Conservation (phyloP, 1,139 yeast genomes). For the Sugiyamaella paludigena region DNA sequence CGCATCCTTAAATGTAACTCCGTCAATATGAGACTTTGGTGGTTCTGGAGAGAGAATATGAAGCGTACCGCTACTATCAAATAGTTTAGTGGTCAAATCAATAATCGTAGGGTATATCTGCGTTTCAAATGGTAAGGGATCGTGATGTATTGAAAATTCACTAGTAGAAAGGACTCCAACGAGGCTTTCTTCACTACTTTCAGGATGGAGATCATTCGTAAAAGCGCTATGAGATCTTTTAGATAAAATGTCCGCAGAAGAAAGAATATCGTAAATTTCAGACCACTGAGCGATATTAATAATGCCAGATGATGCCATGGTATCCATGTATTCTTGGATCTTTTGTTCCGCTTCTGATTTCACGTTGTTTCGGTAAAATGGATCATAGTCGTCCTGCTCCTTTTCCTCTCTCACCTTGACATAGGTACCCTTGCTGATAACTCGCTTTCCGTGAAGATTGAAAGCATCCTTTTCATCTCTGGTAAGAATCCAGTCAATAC, state of each 20-base stretch:
- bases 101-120: constrained; percentile 12
- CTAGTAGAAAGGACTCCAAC: constrained; percentile 15
- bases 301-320: not conserved
- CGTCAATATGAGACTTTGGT: constrained; percentile 11
- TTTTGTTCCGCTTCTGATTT: not conserved
- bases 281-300: not conserved
- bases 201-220: constrained; percentile 9
- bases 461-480: constrained; percentile 21
- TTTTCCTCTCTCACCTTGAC: constrained; percentile 3
- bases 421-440: constrained; percentile 28
- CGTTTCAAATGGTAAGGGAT: constrained; percentile 24
- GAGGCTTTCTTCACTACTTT: constrained; percentile 15
- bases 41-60: not conserved
- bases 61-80: not conserved
- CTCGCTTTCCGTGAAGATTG: constrained; percentile 21
- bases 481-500: constrained; percentile 35
- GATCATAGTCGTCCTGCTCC: constrained; percentile 3
- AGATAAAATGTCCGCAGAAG: constrained; percentile 24
- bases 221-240: constrained; percentile 18
- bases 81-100: not conserved
- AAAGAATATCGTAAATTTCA: constrained; percentile 10
- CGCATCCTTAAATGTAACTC: constrained; percentile 23
- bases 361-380: not conserved
- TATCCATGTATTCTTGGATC: too few species aligned
- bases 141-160: constrained; percentile 17